Conservation (phyloP, 2,329 filamentous ascomycete genomes). For the Fusarium sp. region DNA sequence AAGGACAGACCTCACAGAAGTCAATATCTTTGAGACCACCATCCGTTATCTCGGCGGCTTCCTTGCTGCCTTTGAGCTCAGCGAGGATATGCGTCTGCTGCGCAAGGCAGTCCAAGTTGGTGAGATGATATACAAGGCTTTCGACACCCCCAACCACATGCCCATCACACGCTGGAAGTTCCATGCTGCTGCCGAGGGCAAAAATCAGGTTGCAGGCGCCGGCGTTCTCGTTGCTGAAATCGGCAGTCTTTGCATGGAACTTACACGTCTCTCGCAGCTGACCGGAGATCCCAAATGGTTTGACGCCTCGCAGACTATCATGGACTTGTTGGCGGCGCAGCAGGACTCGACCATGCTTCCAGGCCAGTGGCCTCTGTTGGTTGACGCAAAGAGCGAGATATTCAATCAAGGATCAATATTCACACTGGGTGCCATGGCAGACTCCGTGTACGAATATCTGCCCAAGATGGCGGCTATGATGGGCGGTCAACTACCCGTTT, state of each 20-base stretch:
- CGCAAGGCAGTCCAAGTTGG: conserved; percentile 72
- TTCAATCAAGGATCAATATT: conserved; percentile 52
- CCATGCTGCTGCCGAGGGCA: conserved; percentile 48
- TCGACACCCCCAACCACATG: conserved; percentile 76
- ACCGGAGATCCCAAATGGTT: conserved; percentile 80
- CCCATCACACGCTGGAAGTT: conserved; percentile 64
- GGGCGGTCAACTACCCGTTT: conserved; percentile 64
- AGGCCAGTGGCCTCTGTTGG: conserved; percentile 73
- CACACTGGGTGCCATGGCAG: conserved; percentile 61
- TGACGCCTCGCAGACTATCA: conserved; percentile 75
- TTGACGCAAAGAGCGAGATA: conserved; percentile 39
- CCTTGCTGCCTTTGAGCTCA: conserved; percentile 76
- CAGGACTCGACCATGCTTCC: conserved; percentile 75
- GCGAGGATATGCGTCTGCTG: conserved; percentile 65
- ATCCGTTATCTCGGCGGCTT: conserved; percentile 78
- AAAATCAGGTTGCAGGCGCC: conserved; percentile 45
- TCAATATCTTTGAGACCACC: conserved; percentile 77
- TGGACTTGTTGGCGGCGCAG: conserved; percentile 70
- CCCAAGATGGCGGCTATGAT: conserved; percentile 84
- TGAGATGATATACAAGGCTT: conserved; percentile 72
- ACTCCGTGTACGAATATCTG: conserved; percentile 81
- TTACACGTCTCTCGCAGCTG: conserved; percentile 77
- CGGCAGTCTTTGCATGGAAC: conserved; percentile 77
- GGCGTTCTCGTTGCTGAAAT: conserved; percentile 59
- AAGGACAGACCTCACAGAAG: conserved; percentile 56